Percentiles rank a stretch among this genome's conserved stretches.
Evolutionary conservation across 1,284 basidiomycete genomes (phyloP).

Genomic region (Sphagnurus paluster): DNA sequence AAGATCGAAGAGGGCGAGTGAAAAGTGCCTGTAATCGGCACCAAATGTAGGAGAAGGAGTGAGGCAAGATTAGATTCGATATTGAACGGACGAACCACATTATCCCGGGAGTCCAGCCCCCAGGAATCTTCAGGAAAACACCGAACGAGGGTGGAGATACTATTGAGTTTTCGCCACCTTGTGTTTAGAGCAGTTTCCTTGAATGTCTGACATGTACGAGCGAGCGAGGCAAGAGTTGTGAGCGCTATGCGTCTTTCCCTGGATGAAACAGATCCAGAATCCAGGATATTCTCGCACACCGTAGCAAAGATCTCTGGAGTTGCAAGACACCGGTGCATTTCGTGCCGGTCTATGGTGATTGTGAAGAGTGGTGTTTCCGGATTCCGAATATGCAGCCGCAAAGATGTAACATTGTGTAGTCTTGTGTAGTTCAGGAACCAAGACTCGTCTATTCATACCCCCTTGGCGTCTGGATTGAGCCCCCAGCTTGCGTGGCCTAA

Average conservation of each 20-base stretch:
- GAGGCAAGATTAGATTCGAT: no score
- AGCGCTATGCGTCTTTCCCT: not conserved
- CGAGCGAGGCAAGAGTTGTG: not conserved
- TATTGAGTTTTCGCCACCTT: not conserved
- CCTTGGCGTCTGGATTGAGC: slow-evolving; percentile 49
- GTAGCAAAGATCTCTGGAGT: not conserved
- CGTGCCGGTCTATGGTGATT: no score
- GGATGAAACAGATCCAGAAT: not conserved
- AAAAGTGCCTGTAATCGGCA: not conserved
- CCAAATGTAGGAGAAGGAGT: not conserved
- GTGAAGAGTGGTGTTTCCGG: no score
- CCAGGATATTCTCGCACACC: not conserved
- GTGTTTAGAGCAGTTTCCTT: slow-evolving; percentile 1
- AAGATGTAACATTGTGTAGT: no score
- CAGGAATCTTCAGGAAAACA: not conserved
- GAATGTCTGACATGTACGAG: not conserved
- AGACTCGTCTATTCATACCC: slow-evolving; percentile 44
- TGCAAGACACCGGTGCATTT: slow-evolving; percentile 2
- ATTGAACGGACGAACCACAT: not conserved
- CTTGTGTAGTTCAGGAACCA: no score
- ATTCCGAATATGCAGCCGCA: no score
- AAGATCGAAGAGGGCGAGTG: not conserved
- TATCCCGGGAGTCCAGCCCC: not conserved
- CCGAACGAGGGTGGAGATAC: not conserved
- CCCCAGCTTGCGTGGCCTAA: slow-evolving; percentile 77